Evolutionary conservation across 345 rosid genomes (phyloP).

Genomic region (Heritiera littoralis): DNA sequence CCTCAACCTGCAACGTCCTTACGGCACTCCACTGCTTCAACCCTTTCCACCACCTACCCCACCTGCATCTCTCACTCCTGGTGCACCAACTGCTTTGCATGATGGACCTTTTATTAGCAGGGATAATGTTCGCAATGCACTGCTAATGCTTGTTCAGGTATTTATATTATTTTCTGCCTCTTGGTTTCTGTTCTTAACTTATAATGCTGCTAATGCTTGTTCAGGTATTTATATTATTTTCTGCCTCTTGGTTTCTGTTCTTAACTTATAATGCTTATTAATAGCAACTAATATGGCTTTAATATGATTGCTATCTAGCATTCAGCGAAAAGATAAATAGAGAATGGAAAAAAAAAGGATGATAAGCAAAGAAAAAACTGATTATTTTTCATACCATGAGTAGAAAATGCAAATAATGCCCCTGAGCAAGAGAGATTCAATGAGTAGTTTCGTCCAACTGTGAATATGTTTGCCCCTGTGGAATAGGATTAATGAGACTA

Average conservation of each 20-base stretch:
- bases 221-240: slow-evolving; percentile 43
- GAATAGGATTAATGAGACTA: not conserved
- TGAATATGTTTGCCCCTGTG: not conserved
- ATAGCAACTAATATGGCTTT: not conserved
- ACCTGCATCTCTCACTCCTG: slow-evolving; percentile 63
- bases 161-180: not conserved
- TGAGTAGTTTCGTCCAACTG: not conserved
- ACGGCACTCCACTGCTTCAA: slow-evolving; percentile 67
- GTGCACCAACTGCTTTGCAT: slow-evolving; percentile 19
- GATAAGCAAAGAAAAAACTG: not conserved
- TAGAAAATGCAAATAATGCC: not conserved
- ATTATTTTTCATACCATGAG: not conserved
- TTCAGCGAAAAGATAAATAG: not conserved
- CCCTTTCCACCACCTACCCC: slow-evolving; percentile 73
- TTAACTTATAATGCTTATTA: not conserved
- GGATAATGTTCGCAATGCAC: slow-evolving; percentile 64
- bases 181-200: not conserved
- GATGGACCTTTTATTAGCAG: slow-evolving; percentile 42
- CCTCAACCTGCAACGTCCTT: slow-evolving; percentile 53
- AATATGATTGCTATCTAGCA: not conserved
- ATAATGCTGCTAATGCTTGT: slow-evolving; percentile 57
- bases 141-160: slow-evolving; percentile 66
- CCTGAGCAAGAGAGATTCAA: not conserved
- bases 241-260: not conserved
- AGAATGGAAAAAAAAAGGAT: too few relatives aligned